Evolutionary conservation across 805 yeast species (phyloP), one percentile per base, ranked within the genome.

Genomic region (Yarrowia divulgata): DNA sequence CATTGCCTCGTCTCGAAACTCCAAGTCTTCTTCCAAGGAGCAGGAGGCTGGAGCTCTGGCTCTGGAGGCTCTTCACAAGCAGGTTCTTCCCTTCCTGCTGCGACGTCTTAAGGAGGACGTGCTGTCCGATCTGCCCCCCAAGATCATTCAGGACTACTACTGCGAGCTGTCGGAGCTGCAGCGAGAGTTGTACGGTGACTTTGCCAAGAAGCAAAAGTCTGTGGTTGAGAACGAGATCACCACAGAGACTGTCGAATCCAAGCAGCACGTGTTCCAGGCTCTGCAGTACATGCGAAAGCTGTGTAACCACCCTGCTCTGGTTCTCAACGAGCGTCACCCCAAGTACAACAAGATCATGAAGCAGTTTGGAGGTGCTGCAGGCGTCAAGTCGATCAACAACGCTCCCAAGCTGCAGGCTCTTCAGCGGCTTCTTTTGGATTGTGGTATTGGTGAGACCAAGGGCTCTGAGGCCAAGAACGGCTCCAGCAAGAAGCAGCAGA

Each of bases 31-130:
- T 0, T 88, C 96, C 0, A 94, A 89, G 74, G 99, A 95, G 74
- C 98, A 95, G 77, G 99, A 95, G 77, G 92, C 93, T 0, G 99
- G 99, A 55, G 97, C 98, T 0, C 81, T 95, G 71, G 99, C 98
- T 0, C 82, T 96, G 71, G 99, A 95, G 75, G 94, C 98, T 0
- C 83, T 95, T 71, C 99, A 95, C 79, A 95, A 94, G 75, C 99
- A 95, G 74, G 98, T 93, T 0, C 82, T 95, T 58, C 99, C 99
- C 16, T 95, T 95, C 78, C 90, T 96, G 93, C 82, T 95, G 72
- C 89, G 99, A 78, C 88, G 99, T 77, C 84, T 95, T 75, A 95
- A 95, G 78, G 98, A 95, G 76, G 98, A 95, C 73, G 99, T 95
- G 5, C 82, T 95, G 68, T 90, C 96, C 0, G 99, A 95, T 77